Conservation (phyloP, 805 yeast genomes). For the Zygosaccharomyces kombuchaensis region DNA sequence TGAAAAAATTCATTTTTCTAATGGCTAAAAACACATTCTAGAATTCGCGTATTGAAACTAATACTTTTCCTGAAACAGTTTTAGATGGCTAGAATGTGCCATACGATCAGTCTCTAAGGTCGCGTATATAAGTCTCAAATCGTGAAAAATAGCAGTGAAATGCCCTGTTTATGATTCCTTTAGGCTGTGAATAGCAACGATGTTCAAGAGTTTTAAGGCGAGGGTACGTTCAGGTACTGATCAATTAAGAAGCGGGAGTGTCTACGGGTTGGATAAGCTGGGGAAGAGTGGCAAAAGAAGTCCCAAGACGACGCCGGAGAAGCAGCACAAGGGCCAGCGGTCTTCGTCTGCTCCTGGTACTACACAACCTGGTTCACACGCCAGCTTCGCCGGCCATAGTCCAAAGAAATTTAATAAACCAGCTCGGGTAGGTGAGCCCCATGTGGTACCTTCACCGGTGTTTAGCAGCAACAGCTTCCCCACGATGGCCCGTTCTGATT, state of each 20-base stretch:
- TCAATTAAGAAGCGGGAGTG: conserved; percentile 12
- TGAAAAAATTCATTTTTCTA: conserved; percentile 1
- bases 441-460: conserved; percentile 1
- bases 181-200: not conserved
- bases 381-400: not conserved
- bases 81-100: conserved; percentile 5
- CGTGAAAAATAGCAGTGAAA: not conserved
- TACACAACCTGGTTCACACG: conserved; percentile 4
- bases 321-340: not conserved
- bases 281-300: conserved; percentile 5
- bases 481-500: not conserved
- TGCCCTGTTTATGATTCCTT: not conserved
- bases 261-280: conserved; percentile 12
- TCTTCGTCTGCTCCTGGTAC: conserved; percentile 15
- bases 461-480: conserved; percentile 3
- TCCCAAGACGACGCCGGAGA: not conserved
- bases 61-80: conserved; percentile 12
- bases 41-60: conserved; percentile 16
- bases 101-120: not conserved
- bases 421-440: not conserved
- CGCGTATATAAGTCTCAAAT: conserved; percentile 2
- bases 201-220: conserved; percentile 13
- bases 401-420: not conserved
- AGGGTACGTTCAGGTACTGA: conserved; percentile 11
- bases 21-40: not conserved